Evolutionary conservation across 768 basidiomycete species (phyloP).

Genomic region (Kwoniella europaea): DNA sequence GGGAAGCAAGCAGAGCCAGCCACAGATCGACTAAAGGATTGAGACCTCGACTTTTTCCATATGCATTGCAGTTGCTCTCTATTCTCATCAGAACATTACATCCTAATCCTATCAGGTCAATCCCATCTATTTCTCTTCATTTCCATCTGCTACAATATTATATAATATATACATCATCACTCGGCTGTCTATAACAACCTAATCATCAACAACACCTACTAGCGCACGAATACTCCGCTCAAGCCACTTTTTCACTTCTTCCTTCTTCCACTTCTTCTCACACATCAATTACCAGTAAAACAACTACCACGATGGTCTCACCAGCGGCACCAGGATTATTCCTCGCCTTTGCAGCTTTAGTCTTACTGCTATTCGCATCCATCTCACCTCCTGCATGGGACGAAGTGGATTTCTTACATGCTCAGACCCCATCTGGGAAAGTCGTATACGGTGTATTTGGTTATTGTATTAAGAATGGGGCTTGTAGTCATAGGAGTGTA

Average conservation of each 20-base stretch:
- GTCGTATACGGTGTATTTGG: slow-evolving; percentile 78
- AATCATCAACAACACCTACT: too few species aligned
- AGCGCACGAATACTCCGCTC: too few species aligned
- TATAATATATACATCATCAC: too few species aligned
- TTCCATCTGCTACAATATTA: too few species aligned
- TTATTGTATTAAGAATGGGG: slow-evolving; percentile 57
- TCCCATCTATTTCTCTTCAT: neutral
- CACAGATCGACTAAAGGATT: slow-evolving; percentile 17
- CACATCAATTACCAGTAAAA: too few species aligned
- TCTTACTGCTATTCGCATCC: slow-evolving; percentile 69
- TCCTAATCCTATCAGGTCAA: neutral
- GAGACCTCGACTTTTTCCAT: neutral
- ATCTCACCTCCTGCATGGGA: slow-evolving; percentile 79
- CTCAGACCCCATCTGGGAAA: slow-evolving; percentile 58
- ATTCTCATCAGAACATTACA: slow-evolving; percentile 12
- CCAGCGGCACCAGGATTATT: slow-evolving; percentile 73
- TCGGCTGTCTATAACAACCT: too few species aligned
- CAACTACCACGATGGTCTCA: slow-evolving; percentile 56
- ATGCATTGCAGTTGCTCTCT: neutral
- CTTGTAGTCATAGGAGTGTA: slow-evolving; percentile 58
- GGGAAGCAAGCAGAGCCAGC: slow-evolving; percentile 10
- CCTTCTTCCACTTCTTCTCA: too few species aligned
- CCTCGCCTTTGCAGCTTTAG: slow-evolving; percentile 72
- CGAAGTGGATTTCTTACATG: slow-evolving; percentile 70
- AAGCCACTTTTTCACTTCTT: too few species aligned